phyloP scores from a whole-genome alignment of 2,329 filamentous ascomycete species.

The Pseudocercospora fijiensis region DNA sequence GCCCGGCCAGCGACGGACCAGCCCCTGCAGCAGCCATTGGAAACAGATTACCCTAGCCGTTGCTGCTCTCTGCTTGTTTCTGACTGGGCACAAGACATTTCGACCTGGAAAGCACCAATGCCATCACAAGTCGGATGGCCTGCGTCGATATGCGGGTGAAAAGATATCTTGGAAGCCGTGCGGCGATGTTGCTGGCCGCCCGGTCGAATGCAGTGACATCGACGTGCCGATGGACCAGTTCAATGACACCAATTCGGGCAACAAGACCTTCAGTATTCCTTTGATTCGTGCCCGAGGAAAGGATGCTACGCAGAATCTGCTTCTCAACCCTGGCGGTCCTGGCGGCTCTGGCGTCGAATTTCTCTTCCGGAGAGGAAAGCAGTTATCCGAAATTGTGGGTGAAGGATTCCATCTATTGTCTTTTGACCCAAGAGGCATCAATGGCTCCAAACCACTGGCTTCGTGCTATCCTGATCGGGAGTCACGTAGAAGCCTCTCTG shows the following conservation, averaged over 20 bases:
- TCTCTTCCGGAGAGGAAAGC: slow-evolving; percentile 26
- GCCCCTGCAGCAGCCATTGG: background rate
- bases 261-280: slow-evolving; percentile 28
- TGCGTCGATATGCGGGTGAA: slow-evolving; percentile 20
- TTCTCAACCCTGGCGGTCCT: slow-evolving; percentile 27
- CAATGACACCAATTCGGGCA: slow-evolving; percentile 23
- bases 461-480: slow-evolving; percentile 24
- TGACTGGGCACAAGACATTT: background rate
- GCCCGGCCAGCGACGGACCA: background rate
- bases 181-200: slow-evolving; percentile 24
- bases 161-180: slow-evolving; percentile 25
- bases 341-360: slow-evolving; percentile 26
- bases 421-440: slow-evolving; percentile 28
- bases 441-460: slow-evolving; percentile 23
- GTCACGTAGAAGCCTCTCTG: slow-evolving; percentile 14
- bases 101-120: background rate
- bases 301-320: slow-evolving; percentile 19
- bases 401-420: slow-evolving; percentile 27
- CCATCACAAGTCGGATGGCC: background rate
- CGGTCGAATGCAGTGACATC: slow-evolving; percentile 24
- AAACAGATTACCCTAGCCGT: background rate
- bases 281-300: slow-evolving; percentile 23
- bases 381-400: slow-evolving; percentile 26
- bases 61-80: background rate
- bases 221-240: slow-evolving; percentile 28